Percentiles rank a stretch among this genome's conserved stretches.
phyloP scores from a whole-genome alignment of 2,329 filamentous ascomycete species.

The Pyrenochaeta sp. region DNA sequence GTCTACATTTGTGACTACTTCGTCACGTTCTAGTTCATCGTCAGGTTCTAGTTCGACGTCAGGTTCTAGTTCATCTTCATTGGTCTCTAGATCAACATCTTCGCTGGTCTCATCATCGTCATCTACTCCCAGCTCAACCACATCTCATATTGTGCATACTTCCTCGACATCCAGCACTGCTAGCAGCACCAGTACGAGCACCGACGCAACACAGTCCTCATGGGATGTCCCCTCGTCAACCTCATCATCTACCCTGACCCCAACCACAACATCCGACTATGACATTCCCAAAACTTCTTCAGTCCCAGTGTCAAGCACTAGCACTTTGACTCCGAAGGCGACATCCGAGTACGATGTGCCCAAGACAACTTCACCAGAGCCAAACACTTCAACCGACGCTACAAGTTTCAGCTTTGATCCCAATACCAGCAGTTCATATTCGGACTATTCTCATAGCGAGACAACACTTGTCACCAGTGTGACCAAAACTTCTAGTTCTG shows the following conservation, averaged over 20 bases:
- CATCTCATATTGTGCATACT: no score
- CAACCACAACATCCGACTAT: background rate
- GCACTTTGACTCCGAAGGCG: background rate
- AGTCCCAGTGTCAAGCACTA: no score
- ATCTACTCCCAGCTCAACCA: background rate
- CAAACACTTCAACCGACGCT: constrained; percentile 12
- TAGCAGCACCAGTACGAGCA: background rate
- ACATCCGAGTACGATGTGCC: background rate
- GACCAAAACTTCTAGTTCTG: constrained; percentile 11
- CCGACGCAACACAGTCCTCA: background rate
- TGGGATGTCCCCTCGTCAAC: background rate
- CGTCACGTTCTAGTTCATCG: no score
- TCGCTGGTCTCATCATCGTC: no score
- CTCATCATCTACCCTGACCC: background rate
- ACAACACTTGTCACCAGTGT: constrained; percentile 17
- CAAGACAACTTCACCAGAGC: no score
- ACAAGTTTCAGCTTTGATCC: constrained; percentile 6
- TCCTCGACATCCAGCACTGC: background rate
- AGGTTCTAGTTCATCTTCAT: no score
- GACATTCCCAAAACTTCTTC: background rate
- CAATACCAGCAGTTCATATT: background rate
- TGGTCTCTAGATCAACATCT: no score
- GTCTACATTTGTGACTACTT: no score
- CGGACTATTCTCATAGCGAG: background rate
- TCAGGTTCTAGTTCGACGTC: no score